phyloP scores from a whole-genome alignment of 2,329 filamentous ascomycete species.

The Trichoderma oligosporum region DNA sequence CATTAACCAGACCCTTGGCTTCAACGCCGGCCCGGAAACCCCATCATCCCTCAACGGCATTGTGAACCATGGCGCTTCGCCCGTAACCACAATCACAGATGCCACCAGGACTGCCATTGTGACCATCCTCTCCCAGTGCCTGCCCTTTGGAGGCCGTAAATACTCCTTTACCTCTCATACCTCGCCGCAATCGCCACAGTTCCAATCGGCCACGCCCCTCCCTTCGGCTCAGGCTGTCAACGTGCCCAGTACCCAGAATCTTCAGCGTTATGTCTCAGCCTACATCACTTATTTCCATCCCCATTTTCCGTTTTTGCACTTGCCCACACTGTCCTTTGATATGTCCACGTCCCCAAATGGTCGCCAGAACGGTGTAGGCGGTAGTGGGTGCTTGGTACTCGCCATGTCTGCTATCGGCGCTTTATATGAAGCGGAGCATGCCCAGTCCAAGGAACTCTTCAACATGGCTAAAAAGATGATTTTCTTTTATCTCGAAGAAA shows the following conservation, averaged over 20 bases:
- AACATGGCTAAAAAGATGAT: slow-evolving; percentile 96
- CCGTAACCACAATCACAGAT: slow-evolving; percentile 63
- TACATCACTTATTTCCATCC: slow-evolving; percentile 93
- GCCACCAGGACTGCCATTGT: slow-evolving; percentile 59
- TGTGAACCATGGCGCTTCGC: slow-evolving; percentile 53
- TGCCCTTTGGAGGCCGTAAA: slow-evolving; percentile 57
- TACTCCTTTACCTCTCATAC: slow-evolving; percentile 58
- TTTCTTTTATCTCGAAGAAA: slow-evolving; percentile 84
- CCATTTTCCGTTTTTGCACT: slow-evolving; percentile 89
- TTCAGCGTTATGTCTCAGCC: slow-evolving; percentile 84
- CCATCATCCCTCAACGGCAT: slow-evolving; percentile 68
- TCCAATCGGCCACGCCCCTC: slow-evolving; percentile 47
- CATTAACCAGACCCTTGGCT: slow-evolving; percentile 63
- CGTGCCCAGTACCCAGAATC: slow-evolving; percentile 76
- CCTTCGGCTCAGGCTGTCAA: slow-evolving; percentile 49
- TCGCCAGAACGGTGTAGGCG: slow-evolving; percentile 60
- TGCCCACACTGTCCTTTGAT: slow-evolving; percentile 88
- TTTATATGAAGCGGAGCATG: slow-evolving; percentile 80
- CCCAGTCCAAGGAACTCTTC: slow-evolving; percentile 78
- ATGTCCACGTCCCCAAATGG: slow-evolving; percentile 64
- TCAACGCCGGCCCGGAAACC: slow-evolving; percentile 64
- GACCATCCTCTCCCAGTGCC: slow-evolving; percentile 55
- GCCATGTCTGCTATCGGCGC: slow-evolving; percentile 78
- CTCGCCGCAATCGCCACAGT: slow-evolving; percentile 53
- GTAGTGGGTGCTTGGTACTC: slow-evolving; percentile 78